These are phyloP conservation scores for Begonia masoniana DNA, from an alignment of 306 rosid genomes.

Conservation along the genomic window DNA sequence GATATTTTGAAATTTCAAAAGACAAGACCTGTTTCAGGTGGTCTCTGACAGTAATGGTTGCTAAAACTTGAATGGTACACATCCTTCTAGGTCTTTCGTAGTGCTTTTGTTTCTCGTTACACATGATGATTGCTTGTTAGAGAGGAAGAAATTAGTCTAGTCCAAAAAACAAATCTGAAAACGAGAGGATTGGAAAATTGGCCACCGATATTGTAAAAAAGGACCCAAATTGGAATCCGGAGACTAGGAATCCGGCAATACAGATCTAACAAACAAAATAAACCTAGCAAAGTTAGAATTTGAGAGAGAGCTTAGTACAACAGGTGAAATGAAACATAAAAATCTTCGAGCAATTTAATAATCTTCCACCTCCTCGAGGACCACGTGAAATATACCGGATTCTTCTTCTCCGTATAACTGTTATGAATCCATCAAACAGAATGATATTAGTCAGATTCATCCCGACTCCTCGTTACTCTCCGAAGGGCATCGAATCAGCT, in stretches of 20 bases:
- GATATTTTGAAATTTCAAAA: no score
- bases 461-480: conserved; percentile 82
- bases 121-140: no score
- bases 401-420: conserved; percentile 79
- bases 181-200: neutral
- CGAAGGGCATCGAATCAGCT: conserved; percentile 90
- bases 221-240: conserved; percentile 56
- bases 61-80: no score
- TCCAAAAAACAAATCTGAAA: no score
- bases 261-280: conserved; percentile 31
- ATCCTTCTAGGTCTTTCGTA: no score
- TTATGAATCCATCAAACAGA: conserved; percentile 21
- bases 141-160: no score
- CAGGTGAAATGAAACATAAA: conserved; percentile 6
- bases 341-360: conserved; percentile 9
- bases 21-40: no score
- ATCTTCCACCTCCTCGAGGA: neutral
- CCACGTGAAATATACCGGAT: conserved; percentile 41
- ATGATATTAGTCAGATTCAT: conserved; percentile 26
- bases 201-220: neutral
- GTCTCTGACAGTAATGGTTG: no score
- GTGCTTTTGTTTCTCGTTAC: no score
- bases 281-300: conserved; percentile 21
- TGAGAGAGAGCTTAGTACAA: neutral
- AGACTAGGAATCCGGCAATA: conserved; percentile 86